Base-by-base conservation (phyloP, 768 basidiomycete species). In the Tricholoma flavovirens region DNA sequence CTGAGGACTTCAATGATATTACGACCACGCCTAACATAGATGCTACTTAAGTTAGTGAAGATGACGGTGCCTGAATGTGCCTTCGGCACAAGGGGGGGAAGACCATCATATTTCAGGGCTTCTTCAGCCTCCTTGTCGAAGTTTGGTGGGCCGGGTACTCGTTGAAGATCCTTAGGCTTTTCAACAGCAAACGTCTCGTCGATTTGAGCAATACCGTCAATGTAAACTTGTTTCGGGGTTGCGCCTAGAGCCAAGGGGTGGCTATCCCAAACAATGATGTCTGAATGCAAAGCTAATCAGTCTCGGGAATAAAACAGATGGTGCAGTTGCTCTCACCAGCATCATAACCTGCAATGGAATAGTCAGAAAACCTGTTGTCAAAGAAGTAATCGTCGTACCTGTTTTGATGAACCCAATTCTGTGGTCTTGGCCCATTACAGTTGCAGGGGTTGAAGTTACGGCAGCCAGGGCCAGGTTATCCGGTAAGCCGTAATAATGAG, bases 141-240 rank as follows among this genome's bases (percentile, higher is more conserved):
- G 62, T 88, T 77, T 0, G 90, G 90, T 1, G 83, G 81, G 33
- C 69, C 69, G 0, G 90, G 88, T 14, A 67, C 55, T 1, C 58
- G 61, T 60, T 81, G 81, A 61, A 73, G 78, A 14, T 66, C 51
- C 11, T 60, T 55, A 3, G 79, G 76, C 65, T 95, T 94, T 49
- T 71, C 38, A 32, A 77, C 65, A 8, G 77, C 67, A 59, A 75
- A 67, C 1, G 84, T 78, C 4, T 70, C 62, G 21, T 71, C 62
- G 2, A 90, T 66, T 66, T 97, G 94, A 1, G 86, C 69, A 51
- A 95, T 87, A 2, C 94, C 94, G 62, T 97, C 94, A 57, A 96
- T 89, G 70, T 84, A 92, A 15, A 93, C 90, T 71, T 95, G 90
- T 32, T 78, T 75, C 4, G 92, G 93, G 0, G 90, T 87, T 12